phyloP scores from a whole-genome alignment of 2,329 filamentous ascomycete genomes.

The Pseudogymnoascus sp. region DNA sequence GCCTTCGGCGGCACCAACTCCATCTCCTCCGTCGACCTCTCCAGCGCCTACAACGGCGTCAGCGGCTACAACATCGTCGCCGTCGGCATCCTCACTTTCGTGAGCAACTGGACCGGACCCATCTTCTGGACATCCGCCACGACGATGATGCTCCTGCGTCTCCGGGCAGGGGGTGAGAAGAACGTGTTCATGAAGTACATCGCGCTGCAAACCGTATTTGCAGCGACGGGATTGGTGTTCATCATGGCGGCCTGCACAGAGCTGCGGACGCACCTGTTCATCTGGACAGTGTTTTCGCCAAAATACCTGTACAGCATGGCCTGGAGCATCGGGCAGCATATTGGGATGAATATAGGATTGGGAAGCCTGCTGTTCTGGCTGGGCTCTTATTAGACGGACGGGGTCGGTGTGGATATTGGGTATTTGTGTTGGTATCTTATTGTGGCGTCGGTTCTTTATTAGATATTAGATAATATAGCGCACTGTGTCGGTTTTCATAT shows the following conservation, averaged over 20 bases:
- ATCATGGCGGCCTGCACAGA: slow-evolving; percentile 86
- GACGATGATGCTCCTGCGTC: slow-evolving; percentile 47
- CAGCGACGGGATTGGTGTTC: slow-evolving; percentile 53
- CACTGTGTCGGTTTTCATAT: slow-evolving; percentile 27
- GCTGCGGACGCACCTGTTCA: slow-evolving; percentile 83
- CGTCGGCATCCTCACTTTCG: slow-evolving; percentile 77
- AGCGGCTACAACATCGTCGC: slow-evolving; percentile 68
- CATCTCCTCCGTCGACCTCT: slow-evolving; percentile 91
- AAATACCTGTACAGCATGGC: slow-evolving; percentile 91
- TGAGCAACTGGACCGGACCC: slow-evolving; percentile 85
- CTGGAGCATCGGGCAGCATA: slow-evolving; percentile 78
- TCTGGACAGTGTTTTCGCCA: slow-evolving; percentile 97
- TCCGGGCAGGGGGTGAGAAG: slow-evolving; percentile 12
- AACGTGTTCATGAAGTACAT: slow-evolving; percentile 41
- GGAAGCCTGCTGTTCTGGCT: slow-evolving; percentile 52
- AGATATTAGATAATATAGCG: slow-evolving; percentile 3
- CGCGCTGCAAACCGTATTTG: slow-evolving; percentile 61
- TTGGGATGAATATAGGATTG: slow-evolving; percentile 59
- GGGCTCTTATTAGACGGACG: slow-evolving; percentile 30
- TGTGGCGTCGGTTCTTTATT: background rate
- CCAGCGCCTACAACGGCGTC: slow-evolving; percentile 90
- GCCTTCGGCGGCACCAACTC: slow-evolving; percentile 86
- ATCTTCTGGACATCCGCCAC: slow-evolving; percentile 76
- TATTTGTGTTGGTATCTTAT: background rate
- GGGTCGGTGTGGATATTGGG: background rate